A percentile compares a stretch with the other conserved stretches of the same genome.
These are phyloP conservation scores for Thozetella sp. DNA, from an alignment of 495 filamentous ascomycete species.

Conservation along the genomic window DNA sequence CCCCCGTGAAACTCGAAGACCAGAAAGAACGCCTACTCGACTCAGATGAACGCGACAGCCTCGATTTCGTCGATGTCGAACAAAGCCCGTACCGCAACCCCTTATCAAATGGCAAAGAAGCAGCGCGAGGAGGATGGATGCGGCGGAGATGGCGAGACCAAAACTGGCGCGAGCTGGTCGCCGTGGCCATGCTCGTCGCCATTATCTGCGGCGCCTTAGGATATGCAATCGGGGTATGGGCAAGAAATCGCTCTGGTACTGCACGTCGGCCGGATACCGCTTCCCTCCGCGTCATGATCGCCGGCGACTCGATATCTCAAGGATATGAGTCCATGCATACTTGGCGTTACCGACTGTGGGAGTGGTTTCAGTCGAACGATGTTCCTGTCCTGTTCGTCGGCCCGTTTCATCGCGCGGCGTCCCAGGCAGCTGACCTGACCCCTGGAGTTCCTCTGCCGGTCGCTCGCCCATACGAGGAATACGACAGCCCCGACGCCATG, in stretches of 20 bases:
- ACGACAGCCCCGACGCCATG: slow-evolving; percentile 5
- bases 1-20: too few relatives aligned
- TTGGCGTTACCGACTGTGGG: slow-evolving; percentile 37
- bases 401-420: slow-evolving; percentile 26
- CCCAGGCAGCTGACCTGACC: slow-evolving; percentile 15
- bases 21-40: not conserved
- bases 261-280: not conserved
- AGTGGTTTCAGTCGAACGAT: slow-evolving; percentile 26
- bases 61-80: not conserved
- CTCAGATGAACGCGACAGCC: not conserved
- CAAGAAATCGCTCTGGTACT: not conserved
- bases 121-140: not conserved
- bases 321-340: slow-evolving; percentile 33
- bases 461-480: slow-evolving; percentile 4
- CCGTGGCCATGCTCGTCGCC: not conserved
- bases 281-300: slow-evolving; percentile 25
- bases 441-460: slow-evolving; percentile 5
- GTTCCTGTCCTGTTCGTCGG: slow-evolving; percentile 28
- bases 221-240: not conserved
- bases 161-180: not conserved
- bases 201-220: not conserved
- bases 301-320: slow-evolving; percentile 38
- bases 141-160: not conserved
- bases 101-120: not conserved
- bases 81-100: not conserved